These are phyloP conservation scores for Crithidia mellificae DNA, from an alignment of 208 protist species.

Conservation along the genomic window DNA sequence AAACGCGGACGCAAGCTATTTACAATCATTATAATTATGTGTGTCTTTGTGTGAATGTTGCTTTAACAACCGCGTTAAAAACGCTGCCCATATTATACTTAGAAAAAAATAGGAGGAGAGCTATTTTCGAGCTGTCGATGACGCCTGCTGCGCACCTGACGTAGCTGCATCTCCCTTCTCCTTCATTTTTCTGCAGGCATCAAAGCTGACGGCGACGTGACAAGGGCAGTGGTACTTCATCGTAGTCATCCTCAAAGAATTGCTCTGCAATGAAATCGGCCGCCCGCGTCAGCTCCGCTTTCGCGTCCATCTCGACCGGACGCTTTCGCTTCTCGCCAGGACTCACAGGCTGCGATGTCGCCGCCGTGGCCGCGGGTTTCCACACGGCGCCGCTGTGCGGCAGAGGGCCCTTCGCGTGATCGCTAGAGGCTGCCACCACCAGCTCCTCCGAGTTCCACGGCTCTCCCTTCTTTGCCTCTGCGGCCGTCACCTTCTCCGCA, in stretches of 20 bases:
- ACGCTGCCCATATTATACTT: no score
- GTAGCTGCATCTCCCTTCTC: background rate
- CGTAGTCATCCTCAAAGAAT: slow-evolving; percentile 73
- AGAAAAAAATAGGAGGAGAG: no score
- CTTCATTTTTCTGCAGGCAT: background rate
- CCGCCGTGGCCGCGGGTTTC: background rate
- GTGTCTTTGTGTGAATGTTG: no score
- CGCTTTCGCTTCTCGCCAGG: slow-evolving; percentile 15
- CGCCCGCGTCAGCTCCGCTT: slow-evolving; percentile 22
- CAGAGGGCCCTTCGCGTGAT: background rate
- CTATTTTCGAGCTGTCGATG: no score
- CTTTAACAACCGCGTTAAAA: no score
- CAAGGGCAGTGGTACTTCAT: slow-evolving; percentile 49
- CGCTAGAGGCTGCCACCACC: background rate
- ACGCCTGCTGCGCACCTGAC: no score
- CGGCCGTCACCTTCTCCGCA: background rate
- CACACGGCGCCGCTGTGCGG: slow-evolving; percentile 24
- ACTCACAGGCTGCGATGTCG: no score
- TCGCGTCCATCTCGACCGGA: background rate
- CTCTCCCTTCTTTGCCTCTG: background rate
- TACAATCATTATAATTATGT: no score
- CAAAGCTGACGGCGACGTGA: background rate
- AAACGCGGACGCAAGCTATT: no score
- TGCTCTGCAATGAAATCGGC: slow-evolving; percentile 52
- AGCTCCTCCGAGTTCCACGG: slow-evolving; percentile 2